These are phyloP conservation scores for Curvularia verruculosa DNA, from an alignment of 2,329 filamentous ascomycete genomes.

Conservation along the genomic window DNA sequence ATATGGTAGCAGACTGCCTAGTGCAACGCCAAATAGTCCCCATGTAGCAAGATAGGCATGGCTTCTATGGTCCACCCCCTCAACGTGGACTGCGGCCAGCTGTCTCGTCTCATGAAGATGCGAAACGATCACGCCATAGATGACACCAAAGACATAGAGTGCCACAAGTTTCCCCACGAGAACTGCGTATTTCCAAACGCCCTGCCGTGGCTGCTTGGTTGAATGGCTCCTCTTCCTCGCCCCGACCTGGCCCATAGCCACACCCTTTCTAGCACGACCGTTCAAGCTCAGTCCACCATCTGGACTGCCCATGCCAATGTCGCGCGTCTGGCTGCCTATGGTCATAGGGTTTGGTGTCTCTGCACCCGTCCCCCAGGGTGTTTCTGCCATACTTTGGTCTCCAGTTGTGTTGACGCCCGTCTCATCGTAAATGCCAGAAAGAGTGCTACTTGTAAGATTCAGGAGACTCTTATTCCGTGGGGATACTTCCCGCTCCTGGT, in stretches of 20 bases:
- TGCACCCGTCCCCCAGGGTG: slow-evolving; percentile 79
- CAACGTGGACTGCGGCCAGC: slow-evolving; percentile 67
- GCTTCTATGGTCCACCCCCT: slow-evolving; percentile 59
- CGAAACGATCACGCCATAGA: slow-evolving; percentile 81
- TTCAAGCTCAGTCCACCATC: slow-evolving; percentile 37
- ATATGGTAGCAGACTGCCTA: slow-evolving; percentile 83
- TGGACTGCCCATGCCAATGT: slow-evolving; percentile 33
- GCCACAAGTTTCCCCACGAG: slow-evolving; percentile 65
- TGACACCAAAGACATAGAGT: slow-evolving; percentile 78
- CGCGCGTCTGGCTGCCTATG: slow-evolving; percentile 25
- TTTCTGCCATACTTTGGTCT: slow-evolving; percentile 62
- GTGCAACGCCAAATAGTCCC: slow-evolving; percentile 76
- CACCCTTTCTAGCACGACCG: slow-evolving; percentile 20
- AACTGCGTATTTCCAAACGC: slow-evolving; percentile 55
- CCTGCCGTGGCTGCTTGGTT: slow-evolving; percentile 20
- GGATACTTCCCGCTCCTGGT: slow-evolving; percentile 39
- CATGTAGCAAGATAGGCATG: slow-evolving; percentile 79
- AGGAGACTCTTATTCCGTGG: slow-evolving; percentile 75
- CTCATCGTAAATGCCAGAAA: slow-evolving; percentile 83
- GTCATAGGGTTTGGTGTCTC: slow-evolving; percentile 63
- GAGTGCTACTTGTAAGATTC: slow-evolving; percentile 86
- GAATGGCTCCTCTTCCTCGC: slow-evolving; percentile 10
- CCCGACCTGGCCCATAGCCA: slow-evolving; percentile 6
- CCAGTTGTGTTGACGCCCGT: slow-evolving; percentile 24
- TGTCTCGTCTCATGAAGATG: slow-evolving; percentile 75